Conservation (phyloP, 2,329 filamentous ascomycete genomes). For the Verticillium zaregamsianum region DNA sequence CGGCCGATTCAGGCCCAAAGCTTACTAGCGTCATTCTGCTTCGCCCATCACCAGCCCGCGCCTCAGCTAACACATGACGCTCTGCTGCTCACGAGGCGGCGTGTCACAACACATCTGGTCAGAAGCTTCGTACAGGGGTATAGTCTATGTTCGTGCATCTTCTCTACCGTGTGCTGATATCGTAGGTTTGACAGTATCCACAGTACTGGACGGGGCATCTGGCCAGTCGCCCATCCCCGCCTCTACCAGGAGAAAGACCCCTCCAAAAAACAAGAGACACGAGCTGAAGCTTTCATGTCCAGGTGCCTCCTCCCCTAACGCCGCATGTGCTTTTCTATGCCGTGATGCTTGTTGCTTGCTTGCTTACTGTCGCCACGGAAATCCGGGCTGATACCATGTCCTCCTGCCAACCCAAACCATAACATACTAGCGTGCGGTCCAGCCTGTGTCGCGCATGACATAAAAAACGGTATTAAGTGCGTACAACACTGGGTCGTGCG, state of each 20-base stretch:
- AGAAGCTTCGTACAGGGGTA: background rate
- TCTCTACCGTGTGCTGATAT: background rate
- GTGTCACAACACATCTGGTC: background rate
- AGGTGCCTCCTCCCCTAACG: background rate
- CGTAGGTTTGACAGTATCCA: background rate
- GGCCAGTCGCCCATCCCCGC: background rate
- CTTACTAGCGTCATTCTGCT: background rate
- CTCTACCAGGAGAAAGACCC: background rate
- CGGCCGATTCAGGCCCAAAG: background rate
- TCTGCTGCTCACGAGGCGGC: background rate
- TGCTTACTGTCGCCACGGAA: background rate
- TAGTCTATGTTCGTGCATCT: background rate
- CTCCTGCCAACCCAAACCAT: background rate
- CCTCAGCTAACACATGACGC: background rate
- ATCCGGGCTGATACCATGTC: background rate
- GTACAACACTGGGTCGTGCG: background rate
- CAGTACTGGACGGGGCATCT: background rate
- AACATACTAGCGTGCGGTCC: background rate
- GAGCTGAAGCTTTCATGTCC: background rate
- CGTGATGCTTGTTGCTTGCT: background rate
- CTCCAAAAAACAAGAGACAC: background rate
- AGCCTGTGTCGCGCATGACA: background rate
- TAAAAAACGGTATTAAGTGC: slow-evolving; percentile 9
- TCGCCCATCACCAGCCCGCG: background rate
- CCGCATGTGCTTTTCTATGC: background rate